Evolutionary conservation across 1,139 yeast genomes (phyloP).

Genomic region (Zygotorulaspora mrakii): DNA sequence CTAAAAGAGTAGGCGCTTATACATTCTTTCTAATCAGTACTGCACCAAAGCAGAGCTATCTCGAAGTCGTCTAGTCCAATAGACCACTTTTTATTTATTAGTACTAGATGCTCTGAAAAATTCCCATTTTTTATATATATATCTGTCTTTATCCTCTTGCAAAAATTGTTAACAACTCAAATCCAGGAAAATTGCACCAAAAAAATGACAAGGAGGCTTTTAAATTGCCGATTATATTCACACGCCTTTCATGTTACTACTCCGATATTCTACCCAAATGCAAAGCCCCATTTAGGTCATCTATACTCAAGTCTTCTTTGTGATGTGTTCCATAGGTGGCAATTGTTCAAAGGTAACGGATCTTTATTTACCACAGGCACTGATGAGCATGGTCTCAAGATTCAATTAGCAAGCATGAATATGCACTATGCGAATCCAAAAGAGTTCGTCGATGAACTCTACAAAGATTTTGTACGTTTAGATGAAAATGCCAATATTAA

Average conservation of each 20-base stretch:
- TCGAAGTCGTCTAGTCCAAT: too few species aligned
- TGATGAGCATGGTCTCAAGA: slow-evolving; percentile 95
- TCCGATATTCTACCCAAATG: slow-evolving; percentile 95
- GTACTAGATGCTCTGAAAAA: too few species aligned
- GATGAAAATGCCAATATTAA: slow-evolving; percentile 55
- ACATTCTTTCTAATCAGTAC: too few species aligned
- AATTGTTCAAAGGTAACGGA: slow-evolving; percentile 43
- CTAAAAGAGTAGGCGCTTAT: too few species aligned
- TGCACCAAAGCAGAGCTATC: too few species aligned
- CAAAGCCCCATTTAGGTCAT: slow-evolving; percentile 93
- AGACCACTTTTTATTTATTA: too few species aligned
- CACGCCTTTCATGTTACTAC: slow-evolving; percentile 59
- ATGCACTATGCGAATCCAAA: slow-evolving; percentile 50
- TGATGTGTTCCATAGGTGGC: slow-evolving; percentile 78
- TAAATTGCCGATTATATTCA: slow-evolving; percentile 11
- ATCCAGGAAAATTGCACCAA: neutral
- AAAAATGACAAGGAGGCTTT: slow-evolving; percentile 1
- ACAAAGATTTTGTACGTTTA: slow-evolving; percentile 58
- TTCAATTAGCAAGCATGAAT: slow-evolving; percentile 68
- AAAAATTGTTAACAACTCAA: too few species aligned
- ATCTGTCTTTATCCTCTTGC: too few species aligned
- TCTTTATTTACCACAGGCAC: slow-evolving; percentile 83
- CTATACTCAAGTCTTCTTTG: slow-evolving; percentile 81
- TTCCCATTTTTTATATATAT: too few species aligned
- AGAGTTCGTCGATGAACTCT: slow-evolving; percentile 66